Percentiles rank a stretch among this genome's conserved stretches.
Conservation (phyloP, 1,284 basidiomycete genomes). For the Cutaneotrichosporon mucoides region DNA sequence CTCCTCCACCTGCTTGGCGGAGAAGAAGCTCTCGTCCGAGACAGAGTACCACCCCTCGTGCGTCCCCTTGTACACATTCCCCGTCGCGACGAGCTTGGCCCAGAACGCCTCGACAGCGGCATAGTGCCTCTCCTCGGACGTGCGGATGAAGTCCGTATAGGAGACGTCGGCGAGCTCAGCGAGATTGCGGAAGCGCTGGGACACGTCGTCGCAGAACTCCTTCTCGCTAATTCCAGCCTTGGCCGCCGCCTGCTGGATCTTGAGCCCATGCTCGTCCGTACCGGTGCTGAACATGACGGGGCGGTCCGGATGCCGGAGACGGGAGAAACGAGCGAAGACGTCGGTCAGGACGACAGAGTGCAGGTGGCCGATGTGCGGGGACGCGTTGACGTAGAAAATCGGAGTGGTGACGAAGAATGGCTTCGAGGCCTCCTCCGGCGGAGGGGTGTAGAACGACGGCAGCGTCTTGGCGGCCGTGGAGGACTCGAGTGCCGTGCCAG, state of each 20-base stretch:
- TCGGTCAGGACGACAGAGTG: conserved; percentile 51
- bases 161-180: conserved; percentile 62
- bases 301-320: conserved; percentile 56
- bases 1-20: conserved; percentile 61
- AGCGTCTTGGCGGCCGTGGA: not conserved
- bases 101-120: conserved; percentile 73
- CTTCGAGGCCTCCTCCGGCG: conserved; percentile 38
- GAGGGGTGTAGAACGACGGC: conserved; percentile 18
- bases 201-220: conserved; percentile 68
- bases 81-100: conserved; percentile 65
- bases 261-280: conserved; percentile 90
- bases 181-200: conserved; percentile 69
- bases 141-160: conserved; percentile 74
- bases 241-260: conserved; percentile 79
- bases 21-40: conserved; percentile 89
- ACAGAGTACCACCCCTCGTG: conserved; percentile 91
- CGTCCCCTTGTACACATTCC: conserved; percentile 76
- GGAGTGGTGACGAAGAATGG: conserved; percentile 75
- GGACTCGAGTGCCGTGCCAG: not conserved
- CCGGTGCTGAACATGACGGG: conserved; percentile 71
- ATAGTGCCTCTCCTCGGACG: conserved; percentile 65
- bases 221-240: conserved; percentile 56
- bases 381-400: conserved; percentile 82
- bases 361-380: conserved; percentile 37
- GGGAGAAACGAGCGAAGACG: conserved; percentile 70